Evolutionary conservation across 495 filamentous ascomycete species (phyloP).

Genomic region (Neohortaea acidophila): DNA sequence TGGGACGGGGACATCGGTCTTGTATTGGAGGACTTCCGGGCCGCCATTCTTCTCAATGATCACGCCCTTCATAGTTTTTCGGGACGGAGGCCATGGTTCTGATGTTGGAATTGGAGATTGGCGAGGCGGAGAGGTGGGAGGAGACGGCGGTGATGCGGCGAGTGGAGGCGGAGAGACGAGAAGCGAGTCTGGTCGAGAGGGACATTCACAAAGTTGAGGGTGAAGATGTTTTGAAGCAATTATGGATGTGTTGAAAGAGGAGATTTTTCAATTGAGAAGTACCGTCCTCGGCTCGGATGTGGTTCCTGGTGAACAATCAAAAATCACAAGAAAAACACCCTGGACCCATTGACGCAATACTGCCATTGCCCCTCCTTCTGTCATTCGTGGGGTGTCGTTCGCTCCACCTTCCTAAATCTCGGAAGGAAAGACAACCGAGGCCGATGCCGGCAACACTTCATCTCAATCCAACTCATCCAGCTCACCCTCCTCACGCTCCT

Average conservation of each 20-base stretch:
- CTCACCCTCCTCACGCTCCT: background rate
- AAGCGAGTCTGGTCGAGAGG: constrained; percentile 4
- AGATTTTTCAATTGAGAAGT: background rate
- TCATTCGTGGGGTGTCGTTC: too few species aligned
- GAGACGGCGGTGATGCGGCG: constrained; percentile 8
- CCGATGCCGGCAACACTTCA: too few species aligned
- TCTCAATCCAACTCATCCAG: constrained; percentile 4
- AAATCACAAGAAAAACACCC: too few species aligned
- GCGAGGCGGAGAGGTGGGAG: constrained; percentile 8
- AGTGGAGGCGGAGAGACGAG: constrained; percentile 1
- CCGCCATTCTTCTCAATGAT: constrained; percentile 64
- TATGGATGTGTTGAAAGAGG: background rate
- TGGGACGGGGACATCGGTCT: constrained; percentile 62
- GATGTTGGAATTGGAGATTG: background rate
- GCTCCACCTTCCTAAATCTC: too few species aligned
- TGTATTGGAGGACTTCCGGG: constrained; percentile 60
- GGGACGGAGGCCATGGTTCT: constrained; percentile 34
- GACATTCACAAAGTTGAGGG: constrained; percentile 9
- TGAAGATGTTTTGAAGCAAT: background rate
- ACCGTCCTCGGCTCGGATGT: too few species aligned
- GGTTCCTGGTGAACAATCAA: too few species aligned
- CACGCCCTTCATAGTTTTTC: constrained; percentile 62
- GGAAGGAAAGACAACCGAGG: too few species aligned
- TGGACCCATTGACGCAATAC: too few species aligned
- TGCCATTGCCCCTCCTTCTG: too few species aligned